Percentiles rank a stretch among this genome's conserved stretches.
These are phyloP conservation scores for Fagopyrum homotropicum DNA, from an alignment of 148 eudicot species.

Conservation along the genomic window DNA sequence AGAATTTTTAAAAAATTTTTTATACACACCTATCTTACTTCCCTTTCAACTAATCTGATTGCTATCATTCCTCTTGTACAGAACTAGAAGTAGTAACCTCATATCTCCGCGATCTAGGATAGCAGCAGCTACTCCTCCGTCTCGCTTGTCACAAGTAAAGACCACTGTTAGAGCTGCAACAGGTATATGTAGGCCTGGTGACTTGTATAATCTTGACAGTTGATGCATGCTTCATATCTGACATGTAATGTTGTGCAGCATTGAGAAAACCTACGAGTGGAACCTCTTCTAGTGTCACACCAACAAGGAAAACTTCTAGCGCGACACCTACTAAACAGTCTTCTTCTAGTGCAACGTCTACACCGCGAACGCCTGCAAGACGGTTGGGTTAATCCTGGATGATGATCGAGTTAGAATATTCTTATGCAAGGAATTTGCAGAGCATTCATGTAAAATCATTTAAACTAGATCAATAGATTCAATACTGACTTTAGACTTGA, in stretches of 20 bases:
- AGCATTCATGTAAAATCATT: too few relatives aligned
- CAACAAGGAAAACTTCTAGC: slow-evolving; percentile 11
- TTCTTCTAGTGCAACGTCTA: slow-evolving; percentile 16
- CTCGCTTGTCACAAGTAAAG: slow-evolving; percentile 41
- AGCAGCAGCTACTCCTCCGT: slow-evolving; percentile 21
- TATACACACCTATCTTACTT: too few relatives aligned
- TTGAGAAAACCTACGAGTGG: slow-evolving; percentile 26
- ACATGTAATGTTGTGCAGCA: slow-evolving; percentile 22
- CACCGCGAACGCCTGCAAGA: slow-evolving; percentile 4
- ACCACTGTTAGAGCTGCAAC: slow-evolving; percentile 23
- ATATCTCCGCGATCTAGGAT: slow-evolving; percentile 22
- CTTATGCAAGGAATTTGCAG: not conserved
- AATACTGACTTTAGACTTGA: too few relatives aligned
- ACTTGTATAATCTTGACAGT: not conserved
- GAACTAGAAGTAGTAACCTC: slow-evolving; percentile 19
- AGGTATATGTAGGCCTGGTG: slow-evolving; percentile 16
- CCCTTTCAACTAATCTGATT: not conserved
- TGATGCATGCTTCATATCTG: not conserved
- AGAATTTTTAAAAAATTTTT: not conserved
- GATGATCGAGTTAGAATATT: not conserved
- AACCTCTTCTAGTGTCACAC: slow-evolving; percentile 27
- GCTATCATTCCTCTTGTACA: slow-evolving; percentile 9
- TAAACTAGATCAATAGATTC: too few relatives aligned
- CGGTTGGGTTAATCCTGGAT: not conserved
- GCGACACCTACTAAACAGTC: not conserved